These are phyloP conservation scores for Entomortierella parvispora DNA, from an alignment of 192 early-diverging fungal species.

Conservation along the genomic window DNA sequence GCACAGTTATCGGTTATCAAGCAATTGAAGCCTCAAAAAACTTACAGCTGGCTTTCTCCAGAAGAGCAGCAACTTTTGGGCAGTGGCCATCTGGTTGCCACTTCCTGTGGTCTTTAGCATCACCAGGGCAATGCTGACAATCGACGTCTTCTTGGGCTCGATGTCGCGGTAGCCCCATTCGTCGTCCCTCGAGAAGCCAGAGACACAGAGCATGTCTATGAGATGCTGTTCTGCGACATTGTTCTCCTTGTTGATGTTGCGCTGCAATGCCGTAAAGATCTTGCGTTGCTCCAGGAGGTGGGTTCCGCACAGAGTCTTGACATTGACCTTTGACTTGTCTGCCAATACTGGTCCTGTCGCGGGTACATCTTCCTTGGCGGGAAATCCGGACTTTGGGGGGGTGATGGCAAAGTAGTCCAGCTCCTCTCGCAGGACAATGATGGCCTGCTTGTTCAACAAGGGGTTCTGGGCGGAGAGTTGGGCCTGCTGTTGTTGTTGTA, in stretches of 20 bases:
- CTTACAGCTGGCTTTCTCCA: slow-evolving; percentile 83
- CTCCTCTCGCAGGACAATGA: slow-evolving; percentile 83
- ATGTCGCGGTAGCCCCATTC: slow-evolving; percentile 77
- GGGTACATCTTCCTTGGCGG: neutral
- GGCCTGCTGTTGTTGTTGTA: neutral
- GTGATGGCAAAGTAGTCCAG: slow-evolving; percentile 80
- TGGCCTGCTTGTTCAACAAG: slow-evolving; percentile 67
- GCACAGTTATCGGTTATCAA: neutral
- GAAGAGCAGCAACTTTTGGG: slow-evolving; percentile 78
- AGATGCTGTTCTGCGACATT: slow-evolving; percentile 79
- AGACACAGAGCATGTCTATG: slow-evolving; percentile 83
- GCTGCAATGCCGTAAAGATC: slow-evolving; percentile 79
- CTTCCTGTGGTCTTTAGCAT: slow-evolving; percentile 73
- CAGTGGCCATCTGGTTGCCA: slow-evolving; percentile 74
- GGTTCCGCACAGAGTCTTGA: slow-evolving; percentile 70
- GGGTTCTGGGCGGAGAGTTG: slow-evolving; percentile 51
- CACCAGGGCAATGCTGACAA: slow-evolving; percentile 75
- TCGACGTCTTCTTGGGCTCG: slow-evolving; percentile 71
- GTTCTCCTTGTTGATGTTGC: slow-evolving; percentile 75
- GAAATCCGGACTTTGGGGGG: slow-evolving; percentile 26
- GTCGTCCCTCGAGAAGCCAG: slow-evolving; percentile 77
- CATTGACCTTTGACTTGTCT: neutral
- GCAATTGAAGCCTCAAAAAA: slow-evolving; percentile 1
- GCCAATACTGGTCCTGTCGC: slow-evolving; percentile 1
- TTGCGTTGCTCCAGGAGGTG: slow-evolving; percentile 71